Conservation (phyloP, 2,329 filamentous ascomycete species). For the Fusarium decemcellulare region DNA sequence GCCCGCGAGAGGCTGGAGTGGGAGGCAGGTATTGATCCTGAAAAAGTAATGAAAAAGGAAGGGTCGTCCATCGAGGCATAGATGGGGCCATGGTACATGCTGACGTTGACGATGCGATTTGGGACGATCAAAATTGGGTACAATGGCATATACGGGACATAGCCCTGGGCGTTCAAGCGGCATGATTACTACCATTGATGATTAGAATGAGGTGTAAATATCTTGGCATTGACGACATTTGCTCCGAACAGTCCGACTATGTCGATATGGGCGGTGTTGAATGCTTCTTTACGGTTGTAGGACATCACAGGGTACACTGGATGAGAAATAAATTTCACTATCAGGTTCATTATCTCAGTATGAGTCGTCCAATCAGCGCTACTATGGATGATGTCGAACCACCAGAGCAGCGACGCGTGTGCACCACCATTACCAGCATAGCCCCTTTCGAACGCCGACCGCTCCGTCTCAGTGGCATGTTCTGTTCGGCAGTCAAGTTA, state of each 20-base stretch:
- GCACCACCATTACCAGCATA: too few species aligned
- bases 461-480: too few species aligned
- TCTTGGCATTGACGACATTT: background rate
- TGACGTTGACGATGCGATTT: background rate
- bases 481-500: too few species aligned
- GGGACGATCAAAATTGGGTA: conserved; percentile 16
- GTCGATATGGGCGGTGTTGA: background rate
- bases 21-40: conserved; percentile 48
- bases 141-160: conserved; percentile 20
- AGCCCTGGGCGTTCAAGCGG: conserved; percentile 22
- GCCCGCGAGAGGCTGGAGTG: conserved; percentile 55
- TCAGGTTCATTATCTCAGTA: too few species aligned
- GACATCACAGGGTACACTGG: too few species aligned
- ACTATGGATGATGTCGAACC: too few species aligned
- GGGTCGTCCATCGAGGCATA: conserved; percentile 25
- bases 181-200: conserved; percentile 2
- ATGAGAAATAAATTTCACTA: too few species aligned
- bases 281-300: background rate
- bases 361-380: too few species aligned
- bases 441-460: too few species aligned
- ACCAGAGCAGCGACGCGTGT: too few species aligned
- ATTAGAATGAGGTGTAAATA: conserved; percentile 24
- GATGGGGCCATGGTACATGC: background rate
- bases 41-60: conserved; percentile 38
- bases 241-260: background rate